Base-by-base conservation (phyloP, 805 yeast species). In the Cyberlindnera lachancei region DNA sequence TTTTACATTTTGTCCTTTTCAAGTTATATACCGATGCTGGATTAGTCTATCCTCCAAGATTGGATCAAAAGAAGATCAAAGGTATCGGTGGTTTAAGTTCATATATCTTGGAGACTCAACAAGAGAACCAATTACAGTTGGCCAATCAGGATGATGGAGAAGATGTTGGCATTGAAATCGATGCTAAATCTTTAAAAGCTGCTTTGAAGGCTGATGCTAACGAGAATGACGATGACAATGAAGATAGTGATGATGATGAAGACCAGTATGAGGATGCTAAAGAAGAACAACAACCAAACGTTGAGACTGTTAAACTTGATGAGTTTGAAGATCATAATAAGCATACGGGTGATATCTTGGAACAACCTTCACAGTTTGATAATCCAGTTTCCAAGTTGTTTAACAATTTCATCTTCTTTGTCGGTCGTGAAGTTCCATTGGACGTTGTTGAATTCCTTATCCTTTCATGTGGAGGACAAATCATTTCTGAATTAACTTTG, bases 401-500 rank as follows among this genome's bases (percentile, higher is more conserved):
- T 52, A 66, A 79, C 27, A 71, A 73, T 35, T 82, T 87, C 55
- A 73, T 80, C 5, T 90, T 92, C 59, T 92, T 63, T 54, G 73
- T 92, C 36, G 95, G 96, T 34, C 82, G 98, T 60, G 98, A 92
- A 64, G 97, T 92, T 25, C 85, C 97, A 17, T 65, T 88, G 41
- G 97, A 92, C 48, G 74, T 87, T 44, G 64, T 90, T 44, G 97
- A 92, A 63, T 84, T 92, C 55, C 69, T 87, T 42, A 77, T 88
- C 37, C 64, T 87, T 36, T 74, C 96, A 2, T 76, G 81, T 50
- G 96, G 96, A 40, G 97, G 96, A 32, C 66, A 70, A 38, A 68
- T 86, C 22, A 73, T 88, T 29, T 79, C 94, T 50, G 98, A 92
- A 61, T 73, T 92, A 36, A 81, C 92, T 3, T 57, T 87, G 37